Conservation (phyloP, 257 asterid genomes). For the Pogostemon cablin region DNA sequence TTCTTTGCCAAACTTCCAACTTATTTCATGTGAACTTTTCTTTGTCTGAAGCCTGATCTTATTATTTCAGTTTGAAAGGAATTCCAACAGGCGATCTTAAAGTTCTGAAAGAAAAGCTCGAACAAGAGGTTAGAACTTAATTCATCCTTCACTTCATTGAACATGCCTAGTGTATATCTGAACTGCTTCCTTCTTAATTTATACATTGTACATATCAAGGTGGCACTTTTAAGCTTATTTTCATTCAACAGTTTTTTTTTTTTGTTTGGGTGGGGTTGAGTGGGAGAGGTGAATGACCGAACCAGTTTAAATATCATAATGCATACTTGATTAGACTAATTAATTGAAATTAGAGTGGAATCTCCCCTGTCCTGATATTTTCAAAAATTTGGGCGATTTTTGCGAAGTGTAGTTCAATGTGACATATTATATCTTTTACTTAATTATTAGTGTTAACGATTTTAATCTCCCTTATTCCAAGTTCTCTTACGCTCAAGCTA, state of each 20-base stretch:
- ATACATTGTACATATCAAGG: neutral
- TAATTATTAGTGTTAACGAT: slow-evolving; percentile 23
- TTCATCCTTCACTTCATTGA: slow-evolving; percentile 1
- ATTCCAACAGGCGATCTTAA: slow-evolving; percentile 65
- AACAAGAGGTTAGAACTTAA: slow-evolving; percentile 65
- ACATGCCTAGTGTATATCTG: neutral
- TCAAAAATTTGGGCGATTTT: neutral
- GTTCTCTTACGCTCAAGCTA: slow-evolving; percentile 3
- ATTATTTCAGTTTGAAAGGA: slow-evolving; percentile 75
- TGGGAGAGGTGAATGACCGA: neutral
- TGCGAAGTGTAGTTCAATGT: slow-evolving; percentile 2
- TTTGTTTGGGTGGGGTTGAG: no score
- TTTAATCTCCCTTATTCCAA: slow-evolving; percentile 8
- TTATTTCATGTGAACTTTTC: slow-evolving; percentile 6
- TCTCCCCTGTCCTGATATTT: neutral
- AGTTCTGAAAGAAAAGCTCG: slow-evolving; percentile 77
- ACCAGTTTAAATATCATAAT: slow-evolving; percentile 1
- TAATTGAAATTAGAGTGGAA: neutral
- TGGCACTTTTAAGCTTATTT: neutral
- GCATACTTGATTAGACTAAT: neutral
- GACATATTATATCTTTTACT: slow-evolving; percentile 9
- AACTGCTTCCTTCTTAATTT: neutral
- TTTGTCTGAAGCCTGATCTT: slow-evolving; percentile 27
- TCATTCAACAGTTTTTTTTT: slow-evolving; percentile 2
- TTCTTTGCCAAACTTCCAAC: slow-evolving; percentile 14